Evolutionary conservation across 2,329 filamentous ascomycete species (phyloP).

Genomic region (Drechslerella dactyloides): DNA sequence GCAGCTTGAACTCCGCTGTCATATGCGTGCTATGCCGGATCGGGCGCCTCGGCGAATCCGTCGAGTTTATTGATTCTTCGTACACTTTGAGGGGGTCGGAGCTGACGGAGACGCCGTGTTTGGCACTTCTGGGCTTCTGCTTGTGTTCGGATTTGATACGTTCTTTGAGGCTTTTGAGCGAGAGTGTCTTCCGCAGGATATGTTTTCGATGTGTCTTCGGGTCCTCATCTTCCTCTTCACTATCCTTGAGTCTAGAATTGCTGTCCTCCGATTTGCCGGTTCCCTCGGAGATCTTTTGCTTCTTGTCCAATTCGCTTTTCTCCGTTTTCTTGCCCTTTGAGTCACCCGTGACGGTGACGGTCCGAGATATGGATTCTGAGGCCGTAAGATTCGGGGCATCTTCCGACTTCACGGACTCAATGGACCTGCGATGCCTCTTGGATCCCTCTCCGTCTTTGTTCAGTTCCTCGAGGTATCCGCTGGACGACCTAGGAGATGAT

Average conservation of each 20-base stretch:
- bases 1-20: constrained; percentile 42
- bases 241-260: constrained; percentile 2
- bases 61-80: constrained; percentile 10
- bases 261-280: constrained; percentile 3
- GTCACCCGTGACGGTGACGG: constrained; percentile 6
- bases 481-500: neutral
- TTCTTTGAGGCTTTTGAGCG: constrained; percentile 17
- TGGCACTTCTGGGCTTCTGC: neutral
- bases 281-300: neutral
- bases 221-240: neutral
- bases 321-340: constrained; percentile 5
- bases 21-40: constrained; percentile 35
- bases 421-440: neutral
- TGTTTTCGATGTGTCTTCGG: constrained; percentile 15
- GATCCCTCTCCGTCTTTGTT: constrained; percentile 25
- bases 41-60: constrained; percentile 11
- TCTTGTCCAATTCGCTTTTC: constrained; percentile 6
- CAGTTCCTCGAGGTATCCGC: neutral
- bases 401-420: constrained; percentile 2
- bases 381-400: neutral
- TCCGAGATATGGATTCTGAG: neutral
- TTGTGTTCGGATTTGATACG: neutral
- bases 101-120: constrained; percentile 26
- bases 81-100: constrained; percentile 31
- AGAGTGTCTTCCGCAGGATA: constrained; percentile 24